Evolutionary conservation across 2,329 filamentous ascomycete species (phyloP).

Genomic region (Clarireedia paspali): DNA sequence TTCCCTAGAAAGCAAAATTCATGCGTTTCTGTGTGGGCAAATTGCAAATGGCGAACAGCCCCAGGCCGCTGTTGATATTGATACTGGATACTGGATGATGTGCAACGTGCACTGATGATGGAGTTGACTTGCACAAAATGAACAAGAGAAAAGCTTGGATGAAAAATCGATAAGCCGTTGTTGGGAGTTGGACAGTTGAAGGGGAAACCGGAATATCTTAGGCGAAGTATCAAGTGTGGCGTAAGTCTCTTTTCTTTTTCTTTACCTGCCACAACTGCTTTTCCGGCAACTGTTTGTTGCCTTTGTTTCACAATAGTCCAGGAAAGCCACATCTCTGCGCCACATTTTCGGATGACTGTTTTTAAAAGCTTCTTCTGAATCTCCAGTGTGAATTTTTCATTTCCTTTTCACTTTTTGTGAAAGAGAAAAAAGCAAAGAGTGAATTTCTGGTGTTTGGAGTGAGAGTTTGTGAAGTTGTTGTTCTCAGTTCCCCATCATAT

Average conservation of each 20-base stretch:
- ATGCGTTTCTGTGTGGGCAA: too few relatives aligned
- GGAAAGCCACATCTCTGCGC: not conserved
- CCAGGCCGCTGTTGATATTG: not conserved
- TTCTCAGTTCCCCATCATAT: too few relatives aligned
- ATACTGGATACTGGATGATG: not conserved
- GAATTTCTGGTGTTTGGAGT: not conserved
- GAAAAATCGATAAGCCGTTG: not conserved
- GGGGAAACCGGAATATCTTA: slow-evolving; percentile 8
- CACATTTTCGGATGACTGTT: too few relatives aligned
- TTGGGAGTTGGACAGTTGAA: not conserved
- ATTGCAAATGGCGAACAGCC: too few relatives aligned
- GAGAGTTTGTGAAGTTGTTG: too few relatives aligned
- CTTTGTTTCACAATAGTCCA: not conserved
- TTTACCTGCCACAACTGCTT: not conserved
- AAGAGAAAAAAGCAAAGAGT: not conserved
- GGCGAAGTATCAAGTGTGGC: not conserved
- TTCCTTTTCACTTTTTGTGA: not conserved
- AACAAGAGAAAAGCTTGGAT: not conserved
- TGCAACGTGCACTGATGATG: not conserved
- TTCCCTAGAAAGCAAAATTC: too few relatives aligned
- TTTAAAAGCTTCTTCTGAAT: too few relatives aligned
- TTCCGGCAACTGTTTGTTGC: not conserved
- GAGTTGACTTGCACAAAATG: not conserved
- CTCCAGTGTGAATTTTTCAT: too few relatives aligned
- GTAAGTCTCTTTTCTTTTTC: not conserved